Evolutionary conservation across 2,329 filamentous ascomycete species (phyloP), one percentile per base, ranked within the genome.

Genomic region (Nectriaceae sp.): DNA sequence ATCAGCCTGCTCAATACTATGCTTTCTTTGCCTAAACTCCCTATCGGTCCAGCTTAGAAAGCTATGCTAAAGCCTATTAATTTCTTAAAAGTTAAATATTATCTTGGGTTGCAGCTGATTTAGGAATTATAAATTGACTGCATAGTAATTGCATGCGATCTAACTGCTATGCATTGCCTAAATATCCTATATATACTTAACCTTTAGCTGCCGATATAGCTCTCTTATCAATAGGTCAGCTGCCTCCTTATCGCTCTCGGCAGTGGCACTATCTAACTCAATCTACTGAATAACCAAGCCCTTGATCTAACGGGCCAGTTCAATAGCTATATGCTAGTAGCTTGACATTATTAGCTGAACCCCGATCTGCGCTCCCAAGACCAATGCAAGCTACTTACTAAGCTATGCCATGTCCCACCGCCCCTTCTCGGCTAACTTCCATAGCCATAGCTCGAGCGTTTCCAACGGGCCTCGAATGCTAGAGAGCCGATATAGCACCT

Each of bases 161-260:
- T n/a, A 18, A 11, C 21, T 52, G 42, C 46, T 35, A 24, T 52
- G 46, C 18, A 39, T 52, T 16, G 33, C 19, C 40, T 52, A 43
- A 20, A 49, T 29, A 33, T 52, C 50, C 46, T 40, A 52, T 39
- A 52, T 21, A 33, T 52, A 40, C 29, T 52, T 42, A 1, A 52
- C n/a, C 39, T 24, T 20, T 42, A 21, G 18, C 41, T 36, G 41
- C 45, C 24, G 4, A 20, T 24, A 19, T 31, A 18, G 13, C 41
- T 52, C 45, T n/a, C 46, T 46, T 18, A 41, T 48, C 15, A 43
- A 13, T 13, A n/a, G 45, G 18, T 49, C 44, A 29, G 31, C 33
- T 8, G 21, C 22, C 13, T 40, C 41, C n/a, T 48, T 36, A 11
- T 52, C 39, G 26, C 42, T 21, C 4, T 49, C 42, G 31, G 33